Evolutionary conservation across 177 flowering plant species (phyloP).

Genomic region (Vitis hybrid): DNA sequence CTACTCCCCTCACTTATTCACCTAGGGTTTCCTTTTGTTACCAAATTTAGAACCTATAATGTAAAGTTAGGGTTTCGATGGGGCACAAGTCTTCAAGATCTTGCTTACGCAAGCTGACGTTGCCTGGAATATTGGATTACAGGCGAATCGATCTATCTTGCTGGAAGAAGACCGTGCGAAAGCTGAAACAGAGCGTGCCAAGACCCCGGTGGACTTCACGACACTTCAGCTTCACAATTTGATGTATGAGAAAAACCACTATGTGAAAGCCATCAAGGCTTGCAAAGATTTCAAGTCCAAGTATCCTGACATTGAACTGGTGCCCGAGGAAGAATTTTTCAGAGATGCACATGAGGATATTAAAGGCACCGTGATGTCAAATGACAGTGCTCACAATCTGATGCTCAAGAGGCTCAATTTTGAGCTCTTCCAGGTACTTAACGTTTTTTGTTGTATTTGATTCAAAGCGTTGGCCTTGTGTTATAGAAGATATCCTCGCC

Average conservation of each 20-base stretch:
- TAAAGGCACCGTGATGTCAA: slow-evolving; percentile 42
- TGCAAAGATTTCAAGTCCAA: slow-evolving; percentile 96
- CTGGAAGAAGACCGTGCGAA: slow-evolving; percentile 86
- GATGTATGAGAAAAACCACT: slow-evolving; percentile 96
- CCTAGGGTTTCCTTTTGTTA: slow-evolving; percentile 1
- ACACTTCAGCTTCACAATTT: slow-evolving; percentile 93
- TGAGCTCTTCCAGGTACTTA: slow-evolving; percentile 82
- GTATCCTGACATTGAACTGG: slow-evolving; percentile 92
- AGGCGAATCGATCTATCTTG: slow-evolving; percentile 86
- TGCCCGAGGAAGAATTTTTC: slow-evolving; percentile 79
- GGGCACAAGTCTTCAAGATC: too few species aligned
- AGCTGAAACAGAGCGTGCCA: slow-evolving; percentile 90
- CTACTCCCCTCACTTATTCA: neutral
- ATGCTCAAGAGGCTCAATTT: slow-evolving; percentile 90
- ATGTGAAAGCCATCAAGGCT: slow-evolving; percentile 91
- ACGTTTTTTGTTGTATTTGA: neutral
- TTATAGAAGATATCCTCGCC: too few species aligned
- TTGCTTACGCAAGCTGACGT: neutral
- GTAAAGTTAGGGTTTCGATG: too few species aligned
- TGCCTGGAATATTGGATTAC: slow-evolving; percentile 9
- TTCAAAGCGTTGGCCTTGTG: neutral
- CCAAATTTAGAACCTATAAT: too few species aligned
- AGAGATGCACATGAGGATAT: slow-evolving; percentile 78
- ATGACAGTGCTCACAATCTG: slow-evolving; percentile 68
- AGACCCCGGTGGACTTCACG: slow-evolving; percentile 90